Evolutionary conservation across 306 rosid genomes (phyloP).

Genomic region (Castanopsis chinensis): DNA sequence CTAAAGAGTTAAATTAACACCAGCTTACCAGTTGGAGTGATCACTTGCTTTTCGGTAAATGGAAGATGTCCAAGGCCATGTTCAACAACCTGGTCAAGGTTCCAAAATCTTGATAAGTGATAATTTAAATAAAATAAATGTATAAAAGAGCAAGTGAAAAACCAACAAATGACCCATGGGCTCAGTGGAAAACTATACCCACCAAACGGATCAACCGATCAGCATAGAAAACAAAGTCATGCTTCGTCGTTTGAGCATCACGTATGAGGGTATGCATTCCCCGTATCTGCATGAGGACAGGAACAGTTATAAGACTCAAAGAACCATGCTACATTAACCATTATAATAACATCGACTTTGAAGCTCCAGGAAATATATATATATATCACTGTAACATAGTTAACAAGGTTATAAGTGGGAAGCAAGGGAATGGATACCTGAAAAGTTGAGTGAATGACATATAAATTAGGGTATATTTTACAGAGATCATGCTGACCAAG

Average conservation of each 20-base stretch:
- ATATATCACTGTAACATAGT: not conserved
- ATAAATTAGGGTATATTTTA: conserved; percentile 92
- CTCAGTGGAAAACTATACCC: conserved; percentile 25
- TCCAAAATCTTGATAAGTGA: conserved; percentile 23
- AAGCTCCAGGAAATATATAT: conserved; percentile 6
- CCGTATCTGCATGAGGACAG: conserved; percentile 63
- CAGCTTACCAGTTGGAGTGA: conserved; percentile 88
- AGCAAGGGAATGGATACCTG: conserved; percentile 57
- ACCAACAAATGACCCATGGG: conserved; percentile 21
- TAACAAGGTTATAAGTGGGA: conserved; percentile 5
- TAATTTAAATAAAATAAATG: not conserved
- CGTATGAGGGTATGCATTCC: conserved; percentile 99
- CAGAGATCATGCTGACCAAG: conserved; percentile 99
- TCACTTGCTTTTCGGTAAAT: conserved; percentile 92
- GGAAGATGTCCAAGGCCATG: conserved; percentile 98
- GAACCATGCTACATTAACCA: conserved; percentile 7
- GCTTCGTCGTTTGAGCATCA: conserved; percentile 83
- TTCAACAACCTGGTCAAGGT: conserved; percentile 83
- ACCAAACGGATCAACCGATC: conserved; percentile 98
- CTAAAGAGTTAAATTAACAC: not conserved
- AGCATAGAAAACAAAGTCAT: conserved; percentile 93
- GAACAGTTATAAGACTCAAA: conserved; percentile 6
- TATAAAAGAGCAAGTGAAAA: conserved; percentile 17
- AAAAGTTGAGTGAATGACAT: conserved; percentile 92
- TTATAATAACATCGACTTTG: conserved; percentile 3